Base-by-base conservation (phyloP, 2,329 filamentous ascomycete genomes). In the Fusarium decemcellulare region DNA sequence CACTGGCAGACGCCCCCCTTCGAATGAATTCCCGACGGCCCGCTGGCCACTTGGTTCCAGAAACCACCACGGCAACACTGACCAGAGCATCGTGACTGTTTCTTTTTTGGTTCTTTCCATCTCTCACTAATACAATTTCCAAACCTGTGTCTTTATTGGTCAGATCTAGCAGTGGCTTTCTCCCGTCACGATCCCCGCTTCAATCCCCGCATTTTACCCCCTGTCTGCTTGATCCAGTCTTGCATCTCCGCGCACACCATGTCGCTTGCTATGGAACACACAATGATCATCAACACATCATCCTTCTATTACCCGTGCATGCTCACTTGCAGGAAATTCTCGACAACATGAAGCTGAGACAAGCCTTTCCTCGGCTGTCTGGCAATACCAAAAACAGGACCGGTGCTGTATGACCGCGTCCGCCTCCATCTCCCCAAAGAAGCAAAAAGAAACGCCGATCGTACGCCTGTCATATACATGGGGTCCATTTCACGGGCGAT, bases 31-130 rank as follows among this genome's bases (percentile, higher is more conserved):
- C 42, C 46, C 44, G 42, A 64, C 43, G 37, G 58, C 42, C 59
- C 61, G 50, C 56, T 59, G 23, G 23, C 23, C 23, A 30, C 50
- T 39, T 32, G 32, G 43, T 34, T 39, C 42, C 50, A 57, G 59
- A 68, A 48, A 61, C 47, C 63, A 18, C 59, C 62, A 67, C 66
- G 53, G 62, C 57, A 37, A 67, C 57, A 46, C 23, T 5, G 63
- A 50, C 16, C 36, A 52, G 48, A 67, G 56, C 67, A 74, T 73
- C 72, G 71, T 74, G 72, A 73, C 72, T 66, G 65, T 67, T 63
- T 55, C 34, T 70, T 62, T 27, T 56, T 36, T 54, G 53, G 40
- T 61, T 62, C 57, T 62, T 58, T 50, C 63, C 54, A 54, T 61
- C 50, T 37, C 34, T 67, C 58, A 68, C 61, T 65, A 50, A 68